A percentile compares a stretch with the other conserved stretches of the same genome.
Evolutionary conservation across 306 rosid genomes (phyloP).

Genomic region (Acacia acuminata): DNA sequence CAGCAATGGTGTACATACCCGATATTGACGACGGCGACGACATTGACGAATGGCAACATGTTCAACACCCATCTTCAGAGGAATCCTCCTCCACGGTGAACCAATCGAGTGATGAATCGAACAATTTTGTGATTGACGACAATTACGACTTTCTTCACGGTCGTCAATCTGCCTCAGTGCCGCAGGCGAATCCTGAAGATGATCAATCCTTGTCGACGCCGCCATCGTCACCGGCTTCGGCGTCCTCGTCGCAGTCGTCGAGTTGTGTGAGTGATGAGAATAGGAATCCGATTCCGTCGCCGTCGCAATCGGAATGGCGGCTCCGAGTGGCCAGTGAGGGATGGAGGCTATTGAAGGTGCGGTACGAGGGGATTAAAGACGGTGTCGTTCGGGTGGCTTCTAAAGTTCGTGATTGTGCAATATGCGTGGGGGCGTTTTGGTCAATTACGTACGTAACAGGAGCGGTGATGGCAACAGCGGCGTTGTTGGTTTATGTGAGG

Average conservation of each 20-base stretch:
- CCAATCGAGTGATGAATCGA: conserved; percentile 16
- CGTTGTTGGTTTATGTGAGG: conserved; percentile 27
- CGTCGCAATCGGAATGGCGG: conserved; percentile 23
- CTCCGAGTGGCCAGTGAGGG: conserved; percentile 24
- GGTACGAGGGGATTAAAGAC: conserved; percentile 38
- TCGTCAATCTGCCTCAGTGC: neutral
- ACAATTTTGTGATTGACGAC: conserved; percentile 17
- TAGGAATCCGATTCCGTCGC: neutral
- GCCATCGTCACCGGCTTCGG: neutral
- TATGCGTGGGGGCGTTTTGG: conserved; percentile 41
- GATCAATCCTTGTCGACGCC: conserved; percentile 8
- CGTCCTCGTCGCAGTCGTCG: neutral
- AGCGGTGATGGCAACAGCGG: conserved; percentile 26
- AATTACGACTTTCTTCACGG: conserved; percentile 4
- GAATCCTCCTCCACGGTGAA: conserved; percentile 5
- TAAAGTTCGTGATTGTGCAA: conserved; percentile 26
- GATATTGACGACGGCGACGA: conserved; percentile 10
- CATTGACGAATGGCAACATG: conserved; percentile 45
- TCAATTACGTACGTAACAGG: conserved; percentile 42
- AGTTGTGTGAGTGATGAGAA: neutral
- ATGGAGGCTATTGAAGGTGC: conserved; percentile 36
- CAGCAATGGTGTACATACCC: conserved; percentile 25
- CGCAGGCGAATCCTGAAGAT: conserved; percentile 4
- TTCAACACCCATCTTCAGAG: conserved; percentile 12
- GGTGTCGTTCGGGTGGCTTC: conserved; percentile 26